phyloP scores from a whole-genome alignment of 176 grass and related monocot species.

The Rhynchospora breviuscula region DNA sequence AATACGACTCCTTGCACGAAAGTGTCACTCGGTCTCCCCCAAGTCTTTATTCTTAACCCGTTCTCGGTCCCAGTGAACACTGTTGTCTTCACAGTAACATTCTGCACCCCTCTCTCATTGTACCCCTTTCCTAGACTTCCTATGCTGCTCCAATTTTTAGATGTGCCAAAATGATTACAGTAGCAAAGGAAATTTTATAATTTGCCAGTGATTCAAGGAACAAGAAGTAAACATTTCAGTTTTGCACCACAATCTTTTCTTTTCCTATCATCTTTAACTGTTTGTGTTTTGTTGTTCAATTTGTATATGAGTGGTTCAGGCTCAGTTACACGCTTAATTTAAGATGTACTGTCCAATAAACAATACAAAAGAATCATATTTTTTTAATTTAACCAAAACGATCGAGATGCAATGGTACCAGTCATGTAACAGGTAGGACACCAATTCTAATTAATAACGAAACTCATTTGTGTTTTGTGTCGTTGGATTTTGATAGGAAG shows the following conservation, averaged over 20 bases:
- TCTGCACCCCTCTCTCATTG: constrained; percentile 40
- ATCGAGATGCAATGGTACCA: not conserved
- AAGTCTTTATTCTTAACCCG: constrained; percentile 61
- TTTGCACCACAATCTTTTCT: not conserved
- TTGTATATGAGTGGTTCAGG: not conserved
- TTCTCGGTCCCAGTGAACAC: constrained; percentile 45
- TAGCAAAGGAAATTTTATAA: not conserved
- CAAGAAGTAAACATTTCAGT: not conserved
- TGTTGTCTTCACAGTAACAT: constrained; percentile 45
- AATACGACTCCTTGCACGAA: constrained; percentile 41
- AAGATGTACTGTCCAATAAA: not conserved
- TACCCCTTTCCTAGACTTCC: constrained; percentile 47
- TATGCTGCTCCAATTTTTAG: constrained; percentile 30
- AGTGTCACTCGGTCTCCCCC: constrained; percentile 31
- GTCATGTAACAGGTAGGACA: not conserved
- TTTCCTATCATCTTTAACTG: not conserved
- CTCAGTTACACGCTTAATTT: not conserved
- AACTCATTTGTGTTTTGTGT: not conserved
- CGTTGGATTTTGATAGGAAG: not conserved
- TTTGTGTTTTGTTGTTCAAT: not conserved
- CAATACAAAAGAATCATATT: not conserved
- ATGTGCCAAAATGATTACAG: not conserved
- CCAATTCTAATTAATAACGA: not conserved
- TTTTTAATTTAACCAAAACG: not conserved
- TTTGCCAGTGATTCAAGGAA: not conserved